Evolutionary conservation across 2,329 filamentous ascomycete species (phyloP).

Genomic region (Myriangium duriaei): DNA sequence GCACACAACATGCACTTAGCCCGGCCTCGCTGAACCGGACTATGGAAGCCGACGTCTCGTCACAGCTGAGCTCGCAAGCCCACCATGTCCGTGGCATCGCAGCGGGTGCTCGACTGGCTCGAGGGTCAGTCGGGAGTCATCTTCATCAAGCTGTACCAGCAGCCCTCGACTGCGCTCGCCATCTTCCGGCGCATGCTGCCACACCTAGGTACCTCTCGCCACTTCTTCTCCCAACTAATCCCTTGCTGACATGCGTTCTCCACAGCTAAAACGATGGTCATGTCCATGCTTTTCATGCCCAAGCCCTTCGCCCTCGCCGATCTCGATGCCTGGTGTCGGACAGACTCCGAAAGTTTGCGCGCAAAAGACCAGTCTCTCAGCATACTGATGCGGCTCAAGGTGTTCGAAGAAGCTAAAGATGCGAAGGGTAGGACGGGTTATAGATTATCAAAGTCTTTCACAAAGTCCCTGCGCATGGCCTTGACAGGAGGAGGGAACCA

Average conservation of each 20-base stretch:
- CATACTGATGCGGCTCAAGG: slow-evolving; percentile 74
- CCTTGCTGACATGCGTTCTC: slow-evolving; percentile 5
- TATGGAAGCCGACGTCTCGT: neutral
- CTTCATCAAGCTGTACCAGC: slow-evolving; percentile 84
- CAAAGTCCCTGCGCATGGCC: slow-evolving; percentile 68
- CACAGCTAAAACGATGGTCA: slow-evolving; percentile 84
- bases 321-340: slow-evolving; percentile 75
- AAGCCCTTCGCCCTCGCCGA: slow-evolving; percentile 65
- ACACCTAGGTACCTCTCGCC: slow-evolving; percentile 53
- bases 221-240: neutral
- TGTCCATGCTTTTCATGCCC: slow-evolving; percentile 87
- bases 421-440: slow-evolving; percentile 53
- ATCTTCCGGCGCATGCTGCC: slow-evolving; percentile 97
- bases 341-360: slow-evolving; percentile 30
- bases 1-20: neutral
- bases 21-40: too few species aligned
- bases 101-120: slow-evolving; percentile 72
- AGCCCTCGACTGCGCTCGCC: slow-evolving; percentile 87
- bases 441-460: slow-evolving; percentile 69
- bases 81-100: slow-evolving; percentile 42
- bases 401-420: slow-evolving; percentile 51
- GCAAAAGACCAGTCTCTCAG: slow-evolving; percentile 60
- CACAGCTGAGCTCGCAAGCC: slow-evolving; percentile 7
- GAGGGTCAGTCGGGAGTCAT: slow-evolving; percentile 82
- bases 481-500: slow-evolving; percentile 78